Base-by-base conservation (phyloP, 1,284 basidiomycete species). In the Blastosporella zonata region DNA sequence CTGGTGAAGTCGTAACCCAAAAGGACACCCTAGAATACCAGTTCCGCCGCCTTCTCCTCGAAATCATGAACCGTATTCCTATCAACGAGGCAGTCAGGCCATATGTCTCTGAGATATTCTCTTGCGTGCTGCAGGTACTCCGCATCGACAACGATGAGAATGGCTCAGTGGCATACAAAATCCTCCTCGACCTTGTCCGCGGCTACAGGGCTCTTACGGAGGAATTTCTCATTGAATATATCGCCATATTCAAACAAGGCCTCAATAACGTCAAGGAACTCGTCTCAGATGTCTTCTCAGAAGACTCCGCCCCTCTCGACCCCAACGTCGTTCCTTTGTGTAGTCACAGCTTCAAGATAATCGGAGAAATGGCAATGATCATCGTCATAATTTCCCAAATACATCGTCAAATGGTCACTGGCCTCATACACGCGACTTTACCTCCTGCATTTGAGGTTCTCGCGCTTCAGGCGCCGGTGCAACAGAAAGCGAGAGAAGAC, bases 91-190 rank as follows among this genome's bases (percentile, higher is more conserved):
- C 81, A 7, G 76, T 94, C 40, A 81, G 90, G 36, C 76, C 81
- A 33, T 85, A 91, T 57, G 79, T 84, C 21, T 71, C 79, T 23
- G 68, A 78, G 13, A 81, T 98, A 41, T 88, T 92, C 67, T 78
- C 77, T 41, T 80, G 80, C 40, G 79, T 97, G 79, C 78, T 98
- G 46, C 77, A 89, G 56, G 74, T 95, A 35, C 76, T 99, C 35
- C 87, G 89, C 41, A 75, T 84, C 55, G 97, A 99, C 73, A 98
- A 97, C 63, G 97, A 99, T 70, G 97, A 99, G 62, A 97, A 95
- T 62, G 97, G 90, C 1, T 80, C 89, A 25, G 79, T 88, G 2
- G 92, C 88, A 47, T 92, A 96, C 78, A 99, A 99, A 70, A 89
- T 88, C 50, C 81, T 97, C 60, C 87, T 94, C 53, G 97, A 99